These are phyloP conservation scores for Capsicum chinense DNA, from an alignment of 257 asterid species.

Conservation along the genomic window DNA sequence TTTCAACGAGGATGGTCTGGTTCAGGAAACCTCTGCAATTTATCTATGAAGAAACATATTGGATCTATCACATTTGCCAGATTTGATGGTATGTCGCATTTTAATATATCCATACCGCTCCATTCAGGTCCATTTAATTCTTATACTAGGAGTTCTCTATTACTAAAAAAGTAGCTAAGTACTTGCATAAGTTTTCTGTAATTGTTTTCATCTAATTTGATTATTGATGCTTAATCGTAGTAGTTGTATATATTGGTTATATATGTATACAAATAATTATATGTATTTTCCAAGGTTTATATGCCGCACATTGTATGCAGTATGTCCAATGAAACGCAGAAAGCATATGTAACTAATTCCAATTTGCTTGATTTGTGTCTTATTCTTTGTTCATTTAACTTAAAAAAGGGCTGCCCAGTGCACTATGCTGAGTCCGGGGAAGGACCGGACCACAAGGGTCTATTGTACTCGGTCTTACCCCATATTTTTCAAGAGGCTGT, in stretches of 20 bases:
- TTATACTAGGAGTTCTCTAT: not conserved
- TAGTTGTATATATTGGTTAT: not conserved
- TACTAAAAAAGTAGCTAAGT: not conserved
- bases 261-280: not conserved
- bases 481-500: too few species aligned
- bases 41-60: slow-evolving; percentile 8
- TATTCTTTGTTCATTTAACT: not conserved
- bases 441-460: too few species aligned
- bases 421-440: too few species aligned
- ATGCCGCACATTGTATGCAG: not conserved
- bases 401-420: too few species aligned
- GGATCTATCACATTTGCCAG: not conserved
- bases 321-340: not conserved
- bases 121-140: not conserved
- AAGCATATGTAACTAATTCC: not conserved
- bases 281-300: not conserved
- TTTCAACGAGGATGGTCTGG: slow-evolving; percentile 50
- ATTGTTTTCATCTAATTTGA: not conserved
- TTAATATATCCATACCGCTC: not conserved
- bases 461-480: too few species aligned
- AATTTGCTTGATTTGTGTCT: not conserved
- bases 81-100: not conserved
- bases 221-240: not conserved
- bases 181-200: not conserved
- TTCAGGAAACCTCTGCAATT: slow-evolving; percentile 28